Evolutionary conservation across 192 early-diverging fungal genomes (phyloP).

Genomic region (Backusella parvicylindrica): DNA sequence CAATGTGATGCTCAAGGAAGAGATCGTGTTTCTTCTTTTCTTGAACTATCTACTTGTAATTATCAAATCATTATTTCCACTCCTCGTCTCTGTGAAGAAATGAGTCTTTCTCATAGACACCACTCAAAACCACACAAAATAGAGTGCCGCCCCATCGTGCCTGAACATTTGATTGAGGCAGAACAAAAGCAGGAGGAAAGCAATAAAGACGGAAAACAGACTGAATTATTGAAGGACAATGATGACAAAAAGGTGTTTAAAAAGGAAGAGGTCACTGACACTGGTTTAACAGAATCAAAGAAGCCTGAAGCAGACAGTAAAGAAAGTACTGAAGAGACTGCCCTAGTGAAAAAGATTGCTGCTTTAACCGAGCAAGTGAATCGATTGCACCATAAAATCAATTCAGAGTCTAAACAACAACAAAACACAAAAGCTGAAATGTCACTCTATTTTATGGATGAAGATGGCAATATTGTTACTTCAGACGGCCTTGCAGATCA

Average conservation of each 20-base stretch:
- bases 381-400: not conserved
- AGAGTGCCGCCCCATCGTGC: constrained; percentile 58
- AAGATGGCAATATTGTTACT: constrained; percentile 9
- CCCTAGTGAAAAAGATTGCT: not conserved
- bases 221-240: not conserved
- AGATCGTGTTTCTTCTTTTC: constrained; percentile 62
- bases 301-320: not conserved
- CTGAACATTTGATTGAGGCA: constrained; percentile 35
- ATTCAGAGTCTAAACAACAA: not conserved
- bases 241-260: not conserved
- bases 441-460: not conserved
- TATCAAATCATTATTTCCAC: constrained; percentile 82
- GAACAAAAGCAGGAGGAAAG: not conserved
- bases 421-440: not conserved
- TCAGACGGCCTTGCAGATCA: not conserved
- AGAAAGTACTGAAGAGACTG: not conserved
- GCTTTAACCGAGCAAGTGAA: constrained; percentile 6
- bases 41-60: constrained; percentile 66
- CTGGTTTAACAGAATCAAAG: not conserved
- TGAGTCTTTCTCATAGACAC: constrained; percentile 42
- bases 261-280: not conserved
- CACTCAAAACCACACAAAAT: constrained; percentile 52
- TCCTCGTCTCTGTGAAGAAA: constrained; percentile 64
- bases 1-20: constrained; percentile 63
- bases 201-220: not conserved